Base-by-base conservation (phyloP, 2,329 filamentous ascomycete species). In the Diaporthe sp. region DNA sequence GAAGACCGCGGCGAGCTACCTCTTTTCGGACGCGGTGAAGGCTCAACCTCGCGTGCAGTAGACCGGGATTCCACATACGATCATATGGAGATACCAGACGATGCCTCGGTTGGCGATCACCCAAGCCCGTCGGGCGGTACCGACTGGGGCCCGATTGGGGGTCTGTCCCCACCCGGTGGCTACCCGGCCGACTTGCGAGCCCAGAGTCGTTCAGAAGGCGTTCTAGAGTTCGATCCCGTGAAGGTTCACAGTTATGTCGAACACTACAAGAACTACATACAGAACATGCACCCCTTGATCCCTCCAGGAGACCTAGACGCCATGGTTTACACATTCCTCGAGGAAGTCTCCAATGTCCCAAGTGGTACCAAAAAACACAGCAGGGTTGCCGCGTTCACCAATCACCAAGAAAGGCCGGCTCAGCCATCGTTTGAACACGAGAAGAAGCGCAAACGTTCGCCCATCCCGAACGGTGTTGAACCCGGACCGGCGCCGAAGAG, bases 11-110 rank as follows among this genome's bases (percentile, higher is more conserved):
- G 95, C 1, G 84, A 94, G 9, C 86, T 98, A 55, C 91, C 94
- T 34, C 87, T 96, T 2, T 95, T 94, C 83, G 95, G 95, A 1
- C 90, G 92, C 76, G 95, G 95, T 4, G 95, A 97, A 83, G 94
- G 94, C 44, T 86, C 89, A 37, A 92, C 93, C 79, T 86, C 87
- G 34, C 89, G 89, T 59, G 87, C 89, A 34, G 86, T 83, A 10
- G 84, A 87, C 44, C 86, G 84, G 74, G 85, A 87, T 51, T 80
- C 82, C n/a, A 80, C 82, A 44, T 80, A 82, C 53, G 83, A 86
- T 28, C 78, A 86, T 57, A 86, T 80, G n/a, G 86, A 86, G 42
- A 84, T 85, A 71, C 81, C 82, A 15, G 87, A 89, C 65, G 89
- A 90, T 59, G 82, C 82, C 9, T 82, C 80, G 73, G 84, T 85